These are phyloP conservation scores for Asterophora lycoperdoides DNA, from an alignment of 768 basidiomycete genomes.

Conservation along the genomic window DNA sequence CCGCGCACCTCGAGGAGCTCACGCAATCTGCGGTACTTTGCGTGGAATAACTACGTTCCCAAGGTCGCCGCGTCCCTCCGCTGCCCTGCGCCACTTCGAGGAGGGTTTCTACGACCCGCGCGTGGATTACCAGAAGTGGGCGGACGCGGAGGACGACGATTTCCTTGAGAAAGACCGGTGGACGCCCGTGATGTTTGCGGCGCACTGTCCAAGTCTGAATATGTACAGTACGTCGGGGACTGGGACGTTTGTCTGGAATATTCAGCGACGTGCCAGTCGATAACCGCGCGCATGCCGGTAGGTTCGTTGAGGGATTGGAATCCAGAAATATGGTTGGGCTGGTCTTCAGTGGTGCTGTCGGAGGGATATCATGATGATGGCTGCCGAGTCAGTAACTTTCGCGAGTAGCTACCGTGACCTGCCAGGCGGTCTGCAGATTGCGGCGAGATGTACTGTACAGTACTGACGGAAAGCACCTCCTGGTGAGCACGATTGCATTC, in stretches of 20 bases:
- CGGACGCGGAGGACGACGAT: background rate
- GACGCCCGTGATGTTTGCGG: background rate
- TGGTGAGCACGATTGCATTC: background rate
- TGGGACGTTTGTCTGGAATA: background rate
- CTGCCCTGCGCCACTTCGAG: background rate
- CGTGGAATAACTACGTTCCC: constrained; percentile 1
- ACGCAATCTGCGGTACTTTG: constrained; percentile 1
- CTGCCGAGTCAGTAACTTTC: too few species aligned
- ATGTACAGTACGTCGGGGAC: background rate
- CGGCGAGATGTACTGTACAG: too few species aligned
- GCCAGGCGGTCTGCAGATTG: too few species aligned
- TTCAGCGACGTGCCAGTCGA: background rate
- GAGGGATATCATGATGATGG: too few species aligned
- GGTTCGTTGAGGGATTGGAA: background rate
- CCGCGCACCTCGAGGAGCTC: background rate
- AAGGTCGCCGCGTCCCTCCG: background rate
- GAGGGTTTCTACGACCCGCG: background rate
- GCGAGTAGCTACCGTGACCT: too few species aligned
- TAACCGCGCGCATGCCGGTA: background rate
- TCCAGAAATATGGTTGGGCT: background rate
- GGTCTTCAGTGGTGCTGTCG: background rate
- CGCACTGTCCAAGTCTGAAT: constrained; percentile 1
- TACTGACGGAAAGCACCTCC: too few species aligned
- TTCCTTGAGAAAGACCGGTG: background rate
- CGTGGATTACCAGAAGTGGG: background rate